Conservation (phyloP, 148 eudicot genomes). For the Pouteria glomerata region DNA sequence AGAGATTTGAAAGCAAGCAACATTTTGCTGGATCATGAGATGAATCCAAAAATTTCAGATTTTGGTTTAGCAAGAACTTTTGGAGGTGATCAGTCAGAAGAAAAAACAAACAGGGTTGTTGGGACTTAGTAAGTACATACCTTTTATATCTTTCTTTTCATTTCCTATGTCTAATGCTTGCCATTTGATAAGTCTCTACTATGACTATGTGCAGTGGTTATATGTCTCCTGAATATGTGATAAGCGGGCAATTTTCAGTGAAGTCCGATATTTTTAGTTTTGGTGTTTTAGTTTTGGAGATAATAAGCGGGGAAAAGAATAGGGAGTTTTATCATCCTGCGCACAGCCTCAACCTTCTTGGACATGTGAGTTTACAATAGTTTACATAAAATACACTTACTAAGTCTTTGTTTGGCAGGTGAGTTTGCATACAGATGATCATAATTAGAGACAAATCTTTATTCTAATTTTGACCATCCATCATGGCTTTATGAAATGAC, state of each 20-base stretch:
- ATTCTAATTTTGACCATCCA: too few relatives aligned
- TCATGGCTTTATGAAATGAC: too few relatives aligned
- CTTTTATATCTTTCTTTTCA: neutral
- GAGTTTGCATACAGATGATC: too few relatives aligned
- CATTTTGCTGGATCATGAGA: constrained; percentile 9
- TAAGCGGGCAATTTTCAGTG: constrained; percentile 16
- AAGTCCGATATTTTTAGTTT: constrained; percentile 20
- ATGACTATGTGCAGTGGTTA: constrained; percentile 15
- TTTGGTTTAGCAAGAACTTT: constrained; percentile 21
- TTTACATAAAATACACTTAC: too few relatives aligned
- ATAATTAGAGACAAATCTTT: too few relatives aligned
- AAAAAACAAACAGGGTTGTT: constrained; percentile 12
- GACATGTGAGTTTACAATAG: constrained; percentile 12
- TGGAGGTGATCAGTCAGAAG: constrained; percentile 12
- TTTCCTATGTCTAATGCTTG: neutral
- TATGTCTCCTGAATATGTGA: constrained; percentile 23
- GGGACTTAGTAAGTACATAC: constrained; percentile 22
- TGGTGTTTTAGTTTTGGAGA: constrained; percentile 16
- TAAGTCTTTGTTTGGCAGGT: too few relatives aligned
- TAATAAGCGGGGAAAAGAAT: constrained; percentile 14
- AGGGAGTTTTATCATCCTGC: constrained; percentile 6
- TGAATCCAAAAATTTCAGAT: constrained; percentile 25
- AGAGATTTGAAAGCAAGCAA: constrained; percentile 23
- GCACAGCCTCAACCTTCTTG: constrained; percentile 11
- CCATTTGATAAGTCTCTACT: neutral